Percentiles rank a stretch among this genome's conserved stretches.
Conservation (phyloP, 257 asterid species). For the Anisodus tanguticus region DNA sequence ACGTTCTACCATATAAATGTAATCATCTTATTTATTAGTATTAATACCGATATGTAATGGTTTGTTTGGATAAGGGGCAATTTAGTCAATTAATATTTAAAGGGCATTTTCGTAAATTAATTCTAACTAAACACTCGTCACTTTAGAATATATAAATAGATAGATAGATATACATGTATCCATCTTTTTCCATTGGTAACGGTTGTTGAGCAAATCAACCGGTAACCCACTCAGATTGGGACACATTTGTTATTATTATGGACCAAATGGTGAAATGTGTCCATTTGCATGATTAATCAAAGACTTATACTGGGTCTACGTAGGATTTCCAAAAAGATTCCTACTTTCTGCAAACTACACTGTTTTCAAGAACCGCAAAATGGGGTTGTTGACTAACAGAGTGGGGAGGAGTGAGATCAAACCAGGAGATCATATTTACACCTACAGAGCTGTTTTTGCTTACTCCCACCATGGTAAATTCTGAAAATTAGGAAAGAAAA, state of each 20-base stretch:
- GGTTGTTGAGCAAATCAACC: constrained; percentile 37
- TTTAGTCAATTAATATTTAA: no score
- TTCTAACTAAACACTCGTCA: no score
- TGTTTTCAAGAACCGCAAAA: constrained; percentile 31
- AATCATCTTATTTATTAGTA: no score
- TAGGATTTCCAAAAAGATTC: neutral
- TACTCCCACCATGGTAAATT: constrained; percentile 80
- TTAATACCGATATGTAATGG: no score
- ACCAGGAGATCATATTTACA: constrained; percentile 89
- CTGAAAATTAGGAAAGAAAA: neutral
- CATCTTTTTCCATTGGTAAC: constrained; percentile 16
- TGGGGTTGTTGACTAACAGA: constrained; percentile 83
- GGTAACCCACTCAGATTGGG: constrained; percentile 36
- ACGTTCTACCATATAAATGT: no score
- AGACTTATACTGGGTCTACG: neutral
- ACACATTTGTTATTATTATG: constrained; percentile 27
- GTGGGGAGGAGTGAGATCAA: constrained; percentile 68
- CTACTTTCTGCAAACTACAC: constrained; percentile 19
- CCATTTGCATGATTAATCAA: constrained; percentile 4
- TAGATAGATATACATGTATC: neutral
- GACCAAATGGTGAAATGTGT: neutral
- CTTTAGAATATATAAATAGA: no score
- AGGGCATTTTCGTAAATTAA: no score
- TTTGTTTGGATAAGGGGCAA: no score
- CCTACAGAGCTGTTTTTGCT: constrained; percentile 79